These are phyloP conservation scores for Pseudoperonospora humuli DNA, from an alignment of 352 stramenopile genomes.

Conservation along the genomic window DNA sequence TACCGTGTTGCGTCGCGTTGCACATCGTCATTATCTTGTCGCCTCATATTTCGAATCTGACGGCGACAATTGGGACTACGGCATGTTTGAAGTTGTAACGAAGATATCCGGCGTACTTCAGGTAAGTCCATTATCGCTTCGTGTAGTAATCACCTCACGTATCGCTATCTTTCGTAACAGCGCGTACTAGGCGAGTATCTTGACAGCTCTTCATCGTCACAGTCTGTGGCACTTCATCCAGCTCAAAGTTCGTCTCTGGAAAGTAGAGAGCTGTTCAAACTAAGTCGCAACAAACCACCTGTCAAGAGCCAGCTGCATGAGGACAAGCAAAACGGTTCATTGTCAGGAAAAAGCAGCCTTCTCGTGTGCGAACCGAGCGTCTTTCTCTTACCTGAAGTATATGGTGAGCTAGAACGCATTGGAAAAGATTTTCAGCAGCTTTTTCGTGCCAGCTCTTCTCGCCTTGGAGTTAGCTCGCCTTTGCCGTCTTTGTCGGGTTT, in stretches of 20 bases:
- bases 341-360: conserved; percentile 7
- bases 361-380: conserved; percentile 65
- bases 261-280: conserved; percentile 40
- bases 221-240: conserved; percentile 17
- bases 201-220: conserved; percentile 26
- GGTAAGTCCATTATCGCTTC: conserved; percentile 28
- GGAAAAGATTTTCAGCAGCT: too few species aligned
- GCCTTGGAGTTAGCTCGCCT: too few species aligned
- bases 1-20: conserved; percentile 53
- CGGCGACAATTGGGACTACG: conserved; percentile 57
- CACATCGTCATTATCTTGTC: conserved; percentile 61
- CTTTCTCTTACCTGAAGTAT: conserved; percentile 68
- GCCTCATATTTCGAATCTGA: conserved; percentile 54
- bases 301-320: conserved; percentile 30
- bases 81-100: conserved; percentile 55
- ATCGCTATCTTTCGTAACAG: conserved; percentile 17
- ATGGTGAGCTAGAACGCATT: conserved; percentile 59
- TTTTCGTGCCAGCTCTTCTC: too few species aligned
- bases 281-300: conserved; percentile 50
- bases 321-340: conserved; percentile 16
- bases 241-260: conserved; percentile 7
- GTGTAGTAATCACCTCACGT: too few species aligned
- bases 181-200: conserved; percentile 62
- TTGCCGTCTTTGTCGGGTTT: conserved; percentile 31
- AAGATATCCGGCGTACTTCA: conserved; percentile 59